A percentile compares a stretch with the other conserved stretches of the same genome.
phyloP scores from a whole-genome alignment of 257 asterid genomes.

The Solanum pinnatisectum region DNA sequence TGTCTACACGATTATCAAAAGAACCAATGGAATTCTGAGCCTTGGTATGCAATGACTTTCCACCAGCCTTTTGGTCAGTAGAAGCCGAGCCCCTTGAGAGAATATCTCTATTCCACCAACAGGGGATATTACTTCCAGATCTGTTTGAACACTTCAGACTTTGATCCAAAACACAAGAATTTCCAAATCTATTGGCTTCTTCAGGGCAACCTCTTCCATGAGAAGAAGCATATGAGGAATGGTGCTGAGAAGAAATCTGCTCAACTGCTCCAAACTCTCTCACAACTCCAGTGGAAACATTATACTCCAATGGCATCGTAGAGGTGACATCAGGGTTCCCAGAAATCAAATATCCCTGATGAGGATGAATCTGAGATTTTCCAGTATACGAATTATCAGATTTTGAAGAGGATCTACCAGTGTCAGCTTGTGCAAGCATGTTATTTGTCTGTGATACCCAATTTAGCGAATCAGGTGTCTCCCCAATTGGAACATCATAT shows the following conservation, averaged over 20 bases:
- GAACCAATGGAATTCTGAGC: neutral
- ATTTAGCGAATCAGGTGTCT: neutral
- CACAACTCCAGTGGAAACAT: constrained; percentile 1
- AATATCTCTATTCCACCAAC: neutral
- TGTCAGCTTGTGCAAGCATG: neutral
- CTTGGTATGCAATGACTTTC: neutral
- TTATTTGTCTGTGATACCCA: neutral
- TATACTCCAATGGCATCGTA: constrained; percentile 1
- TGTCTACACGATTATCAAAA: neutral
- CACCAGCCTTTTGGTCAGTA: neutral
- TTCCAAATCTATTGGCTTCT: neutral
- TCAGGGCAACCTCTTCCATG: neutral
- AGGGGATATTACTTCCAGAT: neutral
- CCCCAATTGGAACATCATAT: neutral
- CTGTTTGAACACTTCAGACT: neutral
- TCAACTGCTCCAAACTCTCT: constrained; percentile 4
- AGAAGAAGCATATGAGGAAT: neutral
- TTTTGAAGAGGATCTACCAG: neutral
- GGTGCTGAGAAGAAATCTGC: neutral
- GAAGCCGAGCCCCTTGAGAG: neutral
- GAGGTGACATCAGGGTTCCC: neutral
- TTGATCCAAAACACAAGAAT: neutral
- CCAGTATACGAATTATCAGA: neutral
- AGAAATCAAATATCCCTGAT: neutral
- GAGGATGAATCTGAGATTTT: neutral